Conservation (phyloP, 768 basidiomycete genomes). For the Lenzites betulinus region DNA sequence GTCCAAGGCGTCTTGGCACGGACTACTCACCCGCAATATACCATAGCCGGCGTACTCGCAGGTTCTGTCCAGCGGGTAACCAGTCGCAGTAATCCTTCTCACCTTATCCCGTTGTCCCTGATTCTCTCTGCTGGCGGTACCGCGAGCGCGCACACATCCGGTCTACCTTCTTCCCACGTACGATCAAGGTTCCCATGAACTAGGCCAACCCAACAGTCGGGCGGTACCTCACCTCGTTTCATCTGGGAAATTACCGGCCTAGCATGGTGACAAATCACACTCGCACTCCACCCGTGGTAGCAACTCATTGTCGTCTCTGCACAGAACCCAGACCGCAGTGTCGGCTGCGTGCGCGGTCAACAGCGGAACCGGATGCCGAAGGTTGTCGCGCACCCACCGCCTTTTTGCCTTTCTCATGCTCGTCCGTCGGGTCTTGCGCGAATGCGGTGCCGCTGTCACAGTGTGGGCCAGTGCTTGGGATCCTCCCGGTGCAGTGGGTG, state of each 20-base stretch:
- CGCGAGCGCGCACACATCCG: not conserved
- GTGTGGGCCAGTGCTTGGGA: not conserved
- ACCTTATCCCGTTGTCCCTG: not conserved
- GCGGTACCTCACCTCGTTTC: not conserved
- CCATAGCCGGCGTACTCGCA: not conserved
- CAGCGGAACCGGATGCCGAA: not conserved
- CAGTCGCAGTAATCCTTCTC: not conserved
- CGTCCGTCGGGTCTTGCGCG: not conserved
- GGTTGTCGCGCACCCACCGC: not conserved
- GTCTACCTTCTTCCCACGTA: not conserved
- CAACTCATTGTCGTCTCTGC: not conserved
- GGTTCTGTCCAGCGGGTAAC: not conserved
- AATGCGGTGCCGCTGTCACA: not conserved
- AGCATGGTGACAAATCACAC: not conserved
- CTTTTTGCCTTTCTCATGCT: constrained; percentile 11
- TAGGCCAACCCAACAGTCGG: not conserved
- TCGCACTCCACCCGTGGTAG: constrained; percentile 3
- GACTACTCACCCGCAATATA: not conserved
- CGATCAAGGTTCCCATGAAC: constrained; percentile 5
- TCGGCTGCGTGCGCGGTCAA: not conserved
- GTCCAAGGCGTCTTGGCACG: not conserved
- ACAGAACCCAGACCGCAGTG: not conserved
- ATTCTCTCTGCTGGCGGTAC: not conserved
- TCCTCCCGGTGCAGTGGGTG: not conserved
- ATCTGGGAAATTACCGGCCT: not conserved